Evolutionary conservation across 176 grass and related monocot species (phyloP).

Genomic region (Carex scoparia): DNA sequence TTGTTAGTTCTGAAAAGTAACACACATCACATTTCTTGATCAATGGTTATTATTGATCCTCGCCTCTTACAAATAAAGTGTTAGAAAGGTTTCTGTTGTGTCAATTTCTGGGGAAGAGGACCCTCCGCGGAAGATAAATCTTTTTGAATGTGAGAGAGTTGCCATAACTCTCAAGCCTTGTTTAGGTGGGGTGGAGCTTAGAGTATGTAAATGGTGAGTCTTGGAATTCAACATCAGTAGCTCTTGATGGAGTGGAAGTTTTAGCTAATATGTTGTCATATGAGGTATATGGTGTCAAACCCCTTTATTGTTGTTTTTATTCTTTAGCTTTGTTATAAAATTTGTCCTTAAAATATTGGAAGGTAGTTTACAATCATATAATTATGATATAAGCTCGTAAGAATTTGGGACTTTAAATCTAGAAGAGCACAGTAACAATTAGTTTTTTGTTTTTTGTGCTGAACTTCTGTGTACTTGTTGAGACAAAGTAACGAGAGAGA

Average conservation of each 20-base stretch:
- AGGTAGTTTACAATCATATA: background rate
- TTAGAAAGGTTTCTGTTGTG: background rate
- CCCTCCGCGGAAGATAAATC: background rate
- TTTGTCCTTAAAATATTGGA: background rate
- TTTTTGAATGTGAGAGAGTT: background rate
- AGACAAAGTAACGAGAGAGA: background rate
- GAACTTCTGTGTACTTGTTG: background rate
- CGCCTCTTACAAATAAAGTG: background rate
- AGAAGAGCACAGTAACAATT: background rate
- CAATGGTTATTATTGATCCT: background rate
- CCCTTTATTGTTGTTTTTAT: background rate
- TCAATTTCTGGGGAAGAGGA: background rate
- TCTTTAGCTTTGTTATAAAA: background rate
- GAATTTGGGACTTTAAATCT: background rate
- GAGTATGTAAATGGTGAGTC: background rate
- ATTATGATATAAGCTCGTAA: background rate
- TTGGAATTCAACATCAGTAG: background rate
- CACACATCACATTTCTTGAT: background rate
- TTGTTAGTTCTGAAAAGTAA: too few relatives aligned
- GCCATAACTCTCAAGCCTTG: background rate
- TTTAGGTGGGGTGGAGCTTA: background rate
- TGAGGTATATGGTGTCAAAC: background rate
- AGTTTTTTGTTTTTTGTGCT: background rate
- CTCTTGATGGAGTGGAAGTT: background rate
- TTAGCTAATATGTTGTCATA: background rate